Evolutionary conservation across 495 filamentous ascomycete genomes (phyloP), one percentile per base, ranked within the genome.

Genomic region (Penicillium egyptiacum): DNA sequence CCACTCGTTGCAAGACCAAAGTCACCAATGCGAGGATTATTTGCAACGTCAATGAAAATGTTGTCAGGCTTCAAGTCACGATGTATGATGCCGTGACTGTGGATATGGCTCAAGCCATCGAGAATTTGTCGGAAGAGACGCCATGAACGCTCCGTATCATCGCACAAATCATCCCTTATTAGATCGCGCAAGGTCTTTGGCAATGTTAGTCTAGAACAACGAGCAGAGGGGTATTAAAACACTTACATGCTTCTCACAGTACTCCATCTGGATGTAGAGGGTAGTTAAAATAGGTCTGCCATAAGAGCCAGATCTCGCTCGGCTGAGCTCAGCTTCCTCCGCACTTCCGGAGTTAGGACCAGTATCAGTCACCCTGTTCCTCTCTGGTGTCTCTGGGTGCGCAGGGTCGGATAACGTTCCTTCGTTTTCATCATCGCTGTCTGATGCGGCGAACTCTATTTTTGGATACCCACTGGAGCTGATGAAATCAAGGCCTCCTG

Each of bases 1-100:
- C 91, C 90, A 60, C 85, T 92, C 3, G 92, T 97, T 37, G 94
- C 94, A 35, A 98, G 79, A 5, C 94, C 94, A 71, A 98, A 98
- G 68, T 98, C 94, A 49, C 94, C 94, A 57, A 98, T 97, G 54
- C 92, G 89, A 11, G 95, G 90, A 64, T 96, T 93, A 43, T 89
- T 89, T 3, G 87, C 81, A 33, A 87, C 82, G 64, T 98, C 95
- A 62, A 98, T 94, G 73, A 98, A 98, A 46, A 98, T 85, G 60
- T 98, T 98, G 64, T 98, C 95, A 0, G 94, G 94, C 66, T 98
- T 98, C n/a, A 98, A 79, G 69, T 98, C 94, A 1, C 94, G 87
- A 66, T 98, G 94, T 20, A 98, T 93, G 61, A 98, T 96, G 43
- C 90, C 91, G 52, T 94, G 79, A 33, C 86, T 80, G 67, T 98